Base-by-base conservation (phyloP, 306 rosid genomes). In the Phaseolus lunatus region DNA sequence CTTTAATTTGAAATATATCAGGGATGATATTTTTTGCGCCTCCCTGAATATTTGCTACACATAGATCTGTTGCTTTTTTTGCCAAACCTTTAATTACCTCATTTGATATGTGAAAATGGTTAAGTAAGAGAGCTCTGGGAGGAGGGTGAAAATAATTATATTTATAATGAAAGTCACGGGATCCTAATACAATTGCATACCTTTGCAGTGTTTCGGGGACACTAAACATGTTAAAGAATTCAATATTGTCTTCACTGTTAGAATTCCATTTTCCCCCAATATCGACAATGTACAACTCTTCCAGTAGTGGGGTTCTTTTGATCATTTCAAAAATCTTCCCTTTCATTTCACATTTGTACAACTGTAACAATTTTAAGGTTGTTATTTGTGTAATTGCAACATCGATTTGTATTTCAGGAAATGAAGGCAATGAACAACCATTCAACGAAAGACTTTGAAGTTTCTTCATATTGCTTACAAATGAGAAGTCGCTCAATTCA, bases 161-260 rank as follows among this genome's bases (percentile, higher is more conserved):
- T 3, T 15, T 1, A 0, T 1, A 0, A n/a, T n/a, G n/a, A 48
- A 15, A 48, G 0, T 14, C 0, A 3, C 1, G 0, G 0, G 8
- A 5, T 2, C 56, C 23, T 16, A 49, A 6, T n/a, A 15, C 7
- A 15, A 49, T 49, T n/a, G 7, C 52, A 49, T 47, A 70, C 8
- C 62, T 9, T 15, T 62, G 12, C 22, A 61, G 29, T 41, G 22
- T 1, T 68, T 45, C 24, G 9, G 26, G 48, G 20, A 12, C 3
- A 6, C 47, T 41, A 41, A 50, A 22, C 31, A 43, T 26, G 0
- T 16, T 15, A 18, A 61, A 5, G 31, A 59, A 69, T 20, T 15
- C 24, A 16, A 15, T 1, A 4, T 5, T 53, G 49, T 37, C 7
- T 3, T 11, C 7, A 5, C 10, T 39, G 19, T 5, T 1, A 10